phyloP scores from a whole-genome alignment of 805 yeast genomes.

The Candida dajiaensis region DNA sequence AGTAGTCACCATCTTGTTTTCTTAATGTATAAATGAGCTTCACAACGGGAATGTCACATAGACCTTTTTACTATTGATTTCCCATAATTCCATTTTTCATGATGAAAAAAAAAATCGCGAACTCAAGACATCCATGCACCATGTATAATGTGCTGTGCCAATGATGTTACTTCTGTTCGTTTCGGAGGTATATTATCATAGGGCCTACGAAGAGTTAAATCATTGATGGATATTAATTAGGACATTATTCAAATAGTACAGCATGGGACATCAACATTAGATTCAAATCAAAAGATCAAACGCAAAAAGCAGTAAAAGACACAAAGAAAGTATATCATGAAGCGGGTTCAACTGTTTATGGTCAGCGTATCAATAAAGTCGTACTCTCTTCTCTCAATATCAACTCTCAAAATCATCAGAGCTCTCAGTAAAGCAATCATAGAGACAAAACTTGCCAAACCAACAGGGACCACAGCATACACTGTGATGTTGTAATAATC shows the following conservation, averaged over 20 bases:
- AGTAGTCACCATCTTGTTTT: conserved; percentile 20
- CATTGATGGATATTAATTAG: not conserved
- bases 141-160: not conserved
- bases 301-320: not conserved
- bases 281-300: not conserved
- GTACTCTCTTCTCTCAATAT: conserved; percentile 29
- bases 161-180: not conserved
- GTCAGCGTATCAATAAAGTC: conserved; percentile 5
- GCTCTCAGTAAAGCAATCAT: conserved; percentile 80
- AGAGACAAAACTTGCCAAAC: conserved; percentile 87
- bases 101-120: not conserved
- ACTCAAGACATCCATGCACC: not conserved
- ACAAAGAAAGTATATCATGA: not conserved
- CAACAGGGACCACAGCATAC: conserved; percentile 97
- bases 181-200: no score
- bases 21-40: not conserved
- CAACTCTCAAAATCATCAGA: conserved; percentile 68
- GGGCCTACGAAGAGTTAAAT: not conserved
- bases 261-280: not conserved
- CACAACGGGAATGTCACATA: not conserved
- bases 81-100: no score
- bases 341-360: not conserved
- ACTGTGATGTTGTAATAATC: conserved; percentile 87
- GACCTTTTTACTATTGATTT: no score
- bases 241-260: not conserved